Conservation (phyloP, 495 filamentous ascomycete species). For the Penicillium malachiteum region DNA sequence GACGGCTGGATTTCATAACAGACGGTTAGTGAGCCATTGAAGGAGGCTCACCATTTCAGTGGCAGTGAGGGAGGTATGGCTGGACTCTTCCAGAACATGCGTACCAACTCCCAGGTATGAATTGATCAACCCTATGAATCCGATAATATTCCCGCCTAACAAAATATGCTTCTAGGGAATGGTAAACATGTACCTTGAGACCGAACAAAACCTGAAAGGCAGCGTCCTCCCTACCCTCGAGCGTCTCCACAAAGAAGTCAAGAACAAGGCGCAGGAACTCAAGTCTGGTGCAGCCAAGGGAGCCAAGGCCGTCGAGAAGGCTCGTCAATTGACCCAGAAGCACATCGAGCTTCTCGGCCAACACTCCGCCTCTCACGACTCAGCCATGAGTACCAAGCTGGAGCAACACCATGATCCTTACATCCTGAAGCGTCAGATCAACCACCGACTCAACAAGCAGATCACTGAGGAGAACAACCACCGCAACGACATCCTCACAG, state of each 20-base stretch:
- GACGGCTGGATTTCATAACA: conserved; percentile 26
- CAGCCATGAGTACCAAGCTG: conserved; percentile 61
- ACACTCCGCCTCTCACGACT: conserved; percentile 72
- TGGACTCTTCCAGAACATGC: conserved; percentile 88
- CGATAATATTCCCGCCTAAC: background rate
- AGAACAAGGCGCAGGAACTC: conserved; percentile 89
- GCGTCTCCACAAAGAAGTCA: conserved; percentile 91
- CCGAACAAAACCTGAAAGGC: conserved; percentile 81
- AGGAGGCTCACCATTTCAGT: conserved; percentile 87
- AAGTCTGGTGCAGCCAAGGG: conserved; percentile 78
- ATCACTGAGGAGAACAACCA: conserved; percentile 93
- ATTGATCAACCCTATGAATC: background rate
- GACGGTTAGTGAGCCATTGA: conserved; percentile 83
- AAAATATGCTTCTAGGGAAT: conserved; percentile 54
- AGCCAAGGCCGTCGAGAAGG: conserved; percentile 87
- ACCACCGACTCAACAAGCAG: conserved; percentile 84
- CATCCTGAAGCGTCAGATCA: conserved; percentile 74
- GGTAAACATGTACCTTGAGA: conserved; percentile 81
- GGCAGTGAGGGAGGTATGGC: conserved; percentile 80
- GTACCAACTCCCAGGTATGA: conserved; percentile 79
- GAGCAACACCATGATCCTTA: conserved; percentile 80
- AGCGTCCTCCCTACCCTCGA: conserved; percentile 84
- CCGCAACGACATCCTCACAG: conserved; percentile 80
- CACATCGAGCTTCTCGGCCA: conserved; percentile 92
- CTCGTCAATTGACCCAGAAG: conserved; percentile 82